Conservation (phyloP, 2,329 filamentous ascomycete genomes). For the Pseudocercospora macadamiae region DNA sequence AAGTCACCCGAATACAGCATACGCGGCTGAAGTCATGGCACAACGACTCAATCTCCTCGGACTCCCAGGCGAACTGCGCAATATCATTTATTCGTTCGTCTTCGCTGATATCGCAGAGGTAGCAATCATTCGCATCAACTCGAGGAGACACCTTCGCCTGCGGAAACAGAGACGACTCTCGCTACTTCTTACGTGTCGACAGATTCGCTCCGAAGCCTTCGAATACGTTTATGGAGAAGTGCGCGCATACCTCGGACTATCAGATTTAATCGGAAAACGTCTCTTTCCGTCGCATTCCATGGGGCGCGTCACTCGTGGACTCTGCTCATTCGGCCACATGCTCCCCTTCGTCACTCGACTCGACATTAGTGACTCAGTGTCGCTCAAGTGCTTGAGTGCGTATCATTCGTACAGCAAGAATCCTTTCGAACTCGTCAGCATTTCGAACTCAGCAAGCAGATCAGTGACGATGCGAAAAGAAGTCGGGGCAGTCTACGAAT, state of each 20-base stretch:
- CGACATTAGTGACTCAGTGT: neutral
- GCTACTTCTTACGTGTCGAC: constrained; percentile 7
- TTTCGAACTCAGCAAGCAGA: neutral
- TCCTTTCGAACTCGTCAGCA: neutral
- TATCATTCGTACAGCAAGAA: neutral
- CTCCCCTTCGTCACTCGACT: neutral
- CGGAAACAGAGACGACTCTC: neutral
- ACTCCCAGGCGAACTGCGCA: constrained; percentile 1
- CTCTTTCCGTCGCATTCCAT: neutral
- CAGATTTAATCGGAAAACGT: neutral
- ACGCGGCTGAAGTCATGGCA: too few relatives aligned
- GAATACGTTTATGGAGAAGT: neutral
- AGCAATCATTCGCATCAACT: neutral
- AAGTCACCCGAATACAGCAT: too few relatives aligned
- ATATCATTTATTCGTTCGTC: neutral
- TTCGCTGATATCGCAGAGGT: neutral
- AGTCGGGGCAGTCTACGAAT: neutral
- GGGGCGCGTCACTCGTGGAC: neutral
- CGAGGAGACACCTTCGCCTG: neutral
- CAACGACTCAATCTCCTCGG: neutral
- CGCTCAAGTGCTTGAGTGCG: neutral
- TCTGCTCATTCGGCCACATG: neutral
- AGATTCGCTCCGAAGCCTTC: constrained; percentile 7
- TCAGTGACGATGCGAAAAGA: neutral
- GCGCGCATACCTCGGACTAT: neutral